Evolutionary conservation across 208 protist genomes (phyloP).

Genomic region (Acanthamoeba healyi): DNA sequence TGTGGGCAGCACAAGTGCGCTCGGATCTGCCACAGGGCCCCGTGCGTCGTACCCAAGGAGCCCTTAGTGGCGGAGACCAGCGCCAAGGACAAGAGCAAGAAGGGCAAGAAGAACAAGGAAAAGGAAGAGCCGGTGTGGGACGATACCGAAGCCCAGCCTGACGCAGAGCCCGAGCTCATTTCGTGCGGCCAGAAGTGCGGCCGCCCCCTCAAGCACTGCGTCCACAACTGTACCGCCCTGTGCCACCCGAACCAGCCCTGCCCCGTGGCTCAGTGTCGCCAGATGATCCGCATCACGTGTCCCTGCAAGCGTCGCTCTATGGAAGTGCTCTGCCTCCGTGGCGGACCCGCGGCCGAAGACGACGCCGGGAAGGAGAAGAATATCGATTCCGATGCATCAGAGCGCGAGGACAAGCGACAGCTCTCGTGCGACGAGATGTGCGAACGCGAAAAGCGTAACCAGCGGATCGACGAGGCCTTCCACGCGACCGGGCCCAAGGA

Average conservation of each 20-base stretch:
- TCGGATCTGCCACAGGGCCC: constrained; percentile 58
- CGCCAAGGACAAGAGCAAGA: constrained; percentile 58
- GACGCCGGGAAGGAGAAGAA: not conserved
- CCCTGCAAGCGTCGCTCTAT: constrained; percentile 80
- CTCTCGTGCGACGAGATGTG: constrained; percentile 84
- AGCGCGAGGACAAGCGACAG: constrained; percentile 69
- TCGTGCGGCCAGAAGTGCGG: constrained; percentile 83
- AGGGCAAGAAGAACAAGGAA: constrained; percentile 13
- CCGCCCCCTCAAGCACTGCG: constrained; percentile 56
- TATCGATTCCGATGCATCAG: not conserved
- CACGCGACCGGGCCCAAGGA: not conserved
- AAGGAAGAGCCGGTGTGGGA: constrained; percentile 74
- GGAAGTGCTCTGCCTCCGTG: constrained; percentile 79
- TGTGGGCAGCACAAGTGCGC: constrained; percentile 80
- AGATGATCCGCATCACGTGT: constrained; percentile 77
- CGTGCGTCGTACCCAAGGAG: constrained; percentile 76
- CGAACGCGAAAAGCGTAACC: constrained; percentile 80
- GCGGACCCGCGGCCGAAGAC: constrained; percentile 32
- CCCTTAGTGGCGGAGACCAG: constrained; percentile 8
- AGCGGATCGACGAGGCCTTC: constrained; percentile 79
- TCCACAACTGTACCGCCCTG: constrained; percentile 71
- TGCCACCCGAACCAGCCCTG: constrained; percentile 83
- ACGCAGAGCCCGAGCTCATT: not conserved
- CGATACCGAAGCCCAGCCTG: not conserved
- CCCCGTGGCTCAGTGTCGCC: constrained; percentile 65